These are phyloP conservation scores for Dissophora globulifera DNA, from an alignment of 192 early-diverging fungal genomes.

Conservation along the genomic window DNA sequence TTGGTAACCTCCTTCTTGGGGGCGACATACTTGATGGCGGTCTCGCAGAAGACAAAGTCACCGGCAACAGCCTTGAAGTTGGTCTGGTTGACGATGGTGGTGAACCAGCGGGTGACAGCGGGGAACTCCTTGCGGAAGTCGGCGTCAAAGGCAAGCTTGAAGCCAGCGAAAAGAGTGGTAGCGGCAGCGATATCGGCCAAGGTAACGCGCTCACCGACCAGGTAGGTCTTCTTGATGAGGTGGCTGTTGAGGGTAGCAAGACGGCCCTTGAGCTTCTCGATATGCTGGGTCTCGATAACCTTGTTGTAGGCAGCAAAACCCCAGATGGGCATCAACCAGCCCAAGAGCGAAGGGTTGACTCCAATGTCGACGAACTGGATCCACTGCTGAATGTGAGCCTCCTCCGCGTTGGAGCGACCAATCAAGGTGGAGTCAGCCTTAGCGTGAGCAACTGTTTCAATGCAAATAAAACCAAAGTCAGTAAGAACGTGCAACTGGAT, in stretches of 20 bases:
- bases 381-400: conserved; percentile 71
- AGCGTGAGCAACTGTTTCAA: conserved; percentile 53
- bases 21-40: conserved; percentile 58
- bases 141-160: conserved; percentile 71
- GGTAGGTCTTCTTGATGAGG: conserved; percentile 87
- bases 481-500: no score
- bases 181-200: conserved; percentile 88
- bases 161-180: conserved; percentile 59
- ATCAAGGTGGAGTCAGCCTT: conserved; percentile 65
- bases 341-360: conserved; percentile 53
- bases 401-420: conserved; percentile 68
- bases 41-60: conserved; percentile 72
- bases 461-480: not conserved
- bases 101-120: conserved; percentile 94
- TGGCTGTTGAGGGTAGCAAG: conserved; percentile 81
- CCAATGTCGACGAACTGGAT: conserved; percentile 69
- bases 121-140: conserved; percentile 86
- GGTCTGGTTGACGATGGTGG: conserved; percentile 84
- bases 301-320: conserved; percentile 57
- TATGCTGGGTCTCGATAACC: conserved; percentile 75
- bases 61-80: conserved; percentile 87
- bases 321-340: conserved; percentile 60
- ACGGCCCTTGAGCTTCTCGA: conserved; percentile 71
- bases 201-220: conserved; percentile 94
- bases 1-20: conserved; percentile 77